Evolutionary conservation across 768 basidiomycete genomes (phyloP).

Genomic region (Piloderma croceum): DNA sequence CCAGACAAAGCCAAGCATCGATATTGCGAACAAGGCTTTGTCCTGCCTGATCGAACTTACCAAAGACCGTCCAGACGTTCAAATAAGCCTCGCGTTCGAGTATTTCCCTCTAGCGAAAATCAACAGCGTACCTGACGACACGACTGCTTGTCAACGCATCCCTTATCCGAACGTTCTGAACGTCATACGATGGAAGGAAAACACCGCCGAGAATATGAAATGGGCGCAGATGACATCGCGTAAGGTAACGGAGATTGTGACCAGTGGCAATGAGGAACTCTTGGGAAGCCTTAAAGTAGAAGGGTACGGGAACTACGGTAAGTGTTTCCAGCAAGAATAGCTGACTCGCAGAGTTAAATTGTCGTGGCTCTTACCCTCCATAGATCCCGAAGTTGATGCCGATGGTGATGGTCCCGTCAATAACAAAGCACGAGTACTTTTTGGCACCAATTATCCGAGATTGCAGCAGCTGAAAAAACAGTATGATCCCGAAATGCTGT

Average conservation of each 20-base stretch:
- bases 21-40: slow-evolving; percentile 25
- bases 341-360: no score
- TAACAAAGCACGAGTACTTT: slow-evolving; percentile 28
- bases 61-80: slow-evolving; percentile 10
- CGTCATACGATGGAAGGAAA: slow-evolving; percentile 30
- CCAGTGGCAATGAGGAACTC: slow-evolving; percentile 20
- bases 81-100: slow-evolving; percentile 34
- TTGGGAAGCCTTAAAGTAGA: slow-evolving; percentile 22
- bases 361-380: no score
- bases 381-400: no score
- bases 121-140: slow-evolving; percentile 13
- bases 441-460: slow-evolving; percentile 35
- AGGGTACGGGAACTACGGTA: slow-evolving; percentile 47
- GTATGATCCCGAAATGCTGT: slow-evolving; percentile 40
- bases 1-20: slow-evolving; percentile 23
- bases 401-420: no score
- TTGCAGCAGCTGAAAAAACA: slow-evolving; percentile 37
- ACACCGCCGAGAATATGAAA: slow-evolving; percentile 24
- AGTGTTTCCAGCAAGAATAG: no score
- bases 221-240: slow-evolving; percentile 26
- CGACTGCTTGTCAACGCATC: slow-evolving; percentile 38
- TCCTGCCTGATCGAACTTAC: slow-evolving; percentile 23
- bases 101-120: slow-evolving; percentile 37
- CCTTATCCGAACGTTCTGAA: slow-evolving; percentile 30
- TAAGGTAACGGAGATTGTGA: slow-evolving; percentile 29